Base-by-base conservation (phyloP, 2,329 filamentous ascomycete genomes). In the Botryotinia calthae region DNA sequence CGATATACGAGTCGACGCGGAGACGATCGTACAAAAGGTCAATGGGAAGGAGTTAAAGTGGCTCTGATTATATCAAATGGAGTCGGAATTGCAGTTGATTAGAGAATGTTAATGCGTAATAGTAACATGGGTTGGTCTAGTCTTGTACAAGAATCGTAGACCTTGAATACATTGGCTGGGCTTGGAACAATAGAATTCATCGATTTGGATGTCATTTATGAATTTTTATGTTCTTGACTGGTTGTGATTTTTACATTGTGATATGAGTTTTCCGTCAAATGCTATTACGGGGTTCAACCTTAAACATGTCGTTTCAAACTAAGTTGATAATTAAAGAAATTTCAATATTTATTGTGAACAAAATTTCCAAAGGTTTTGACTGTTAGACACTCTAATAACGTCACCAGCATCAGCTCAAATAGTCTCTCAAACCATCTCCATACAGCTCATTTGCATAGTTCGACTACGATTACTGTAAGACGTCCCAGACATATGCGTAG, bases 401-500 rank as follows among this genome's bases (percentile, higher is more conserved):
- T 34, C 31, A 14, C 5, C 20, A 5, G 16, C 0, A 14, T 37
- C 58, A 56, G 51, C 7, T 56, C 51, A 44, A 18, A 7, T 20
- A 44, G 42, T 44, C 16, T 44, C 42, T 58, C 14, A 56, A 28
- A 31, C 31, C 28, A 31, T 20, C 28, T 20, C 14, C 28, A 16
- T 31, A 31, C 6, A 58, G 54, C 16, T 58, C 18, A 3, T 31
- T 31, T 58, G 54, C 31, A 20, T 20, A 20, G 7, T 18, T 31
- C 18, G n/a, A 18, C 25, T 42, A 3, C 8, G 37, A 42, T 62
- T 42, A 25, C 8, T 7, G n/a, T 16, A 16, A 61, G 34, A 1
- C 7, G 1, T 7, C 22, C 22, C 34, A 16, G 2, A n/a, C 7
- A n/a, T 9, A 37, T 12, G 22, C 22, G 0, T 2, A 25, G 18